Evolutionary conservation across 352 stramenopile species (phyloP).

Genomic region (Phytopythium mirpurense): DNA sequence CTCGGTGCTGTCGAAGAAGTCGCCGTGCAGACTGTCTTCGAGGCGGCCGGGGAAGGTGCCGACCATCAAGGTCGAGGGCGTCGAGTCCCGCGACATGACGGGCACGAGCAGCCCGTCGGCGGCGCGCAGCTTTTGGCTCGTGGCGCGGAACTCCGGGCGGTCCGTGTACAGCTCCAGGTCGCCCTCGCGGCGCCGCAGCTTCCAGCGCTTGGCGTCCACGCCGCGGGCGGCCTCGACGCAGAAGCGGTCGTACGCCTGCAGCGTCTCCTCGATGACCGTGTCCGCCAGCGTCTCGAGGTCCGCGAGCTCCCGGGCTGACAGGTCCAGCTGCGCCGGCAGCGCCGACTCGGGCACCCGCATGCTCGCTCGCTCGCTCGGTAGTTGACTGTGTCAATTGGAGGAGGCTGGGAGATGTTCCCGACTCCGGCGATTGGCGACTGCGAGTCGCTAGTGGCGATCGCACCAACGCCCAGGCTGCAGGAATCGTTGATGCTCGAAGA

Average conservation of each 20-base stretch:
- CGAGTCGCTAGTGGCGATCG: no score
- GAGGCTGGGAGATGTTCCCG: no score
- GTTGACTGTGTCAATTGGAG: no score
- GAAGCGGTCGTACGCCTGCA: conserved; percentile 33
- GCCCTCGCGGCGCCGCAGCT: conserved; percentile 34
- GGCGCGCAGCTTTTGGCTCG: conserved; percentile 27
- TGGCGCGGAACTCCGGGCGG: conserved; percentile 15
- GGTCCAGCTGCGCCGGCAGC: conserved; percentile 13
- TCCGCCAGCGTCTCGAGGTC: conserved; percentile 24
- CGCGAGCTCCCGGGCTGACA: conserved; percentile 15
- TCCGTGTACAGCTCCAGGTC: conserved; percentile 45
- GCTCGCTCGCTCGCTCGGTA: background rate
- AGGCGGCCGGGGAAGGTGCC: conserved; percentile 31
- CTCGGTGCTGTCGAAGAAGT: conserved; percentile 39
- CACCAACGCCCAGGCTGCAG: no score
- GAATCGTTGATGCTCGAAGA: no score
- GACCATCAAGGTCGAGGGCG: conserved; percentile 25
- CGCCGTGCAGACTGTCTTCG: conserved; percentile 50
- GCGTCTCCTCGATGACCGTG: conserved; percentile 29
- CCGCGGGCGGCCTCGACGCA: conserved; percentile 26
- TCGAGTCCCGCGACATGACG: conserved; percentile 22
- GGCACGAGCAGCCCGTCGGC: conserved; percentile 20
- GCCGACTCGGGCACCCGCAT: conserved; percentile 2
- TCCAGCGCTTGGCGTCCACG: conserved; percentile 32
- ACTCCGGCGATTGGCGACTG: no score